A percentile compares a stretch with the other conserved stretches of the same genome.
Evolutionary conservation across 2,329 filamentous ascomycete species (phyloP).

Genomic region (Macrophomina phaseolina): DNA sequence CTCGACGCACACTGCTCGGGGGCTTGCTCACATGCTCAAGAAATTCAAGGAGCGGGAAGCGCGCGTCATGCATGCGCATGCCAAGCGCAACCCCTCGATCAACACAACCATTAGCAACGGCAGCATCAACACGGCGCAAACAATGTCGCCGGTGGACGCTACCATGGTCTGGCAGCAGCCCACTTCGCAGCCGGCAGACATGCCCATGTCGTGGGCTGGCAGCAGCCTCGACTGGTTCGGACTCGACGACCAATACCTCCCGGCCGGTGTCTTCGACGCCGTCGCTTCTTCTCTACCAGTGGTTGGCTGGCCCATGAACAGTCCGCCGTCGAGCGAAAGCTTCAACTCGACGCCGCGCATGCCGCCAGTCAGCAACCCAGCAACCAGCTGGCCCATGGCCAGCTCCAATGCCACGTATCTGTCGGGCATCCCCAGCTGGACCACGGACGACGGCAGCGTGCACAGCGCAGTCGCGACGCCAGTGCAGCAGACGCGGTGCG

Average conservation of each 20-base stretch:
- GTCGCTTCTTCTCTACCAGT: conserved; percentile 23
- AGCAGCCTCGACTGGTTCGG: conserved; percentile 27
- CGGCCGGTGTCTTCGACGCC: conserved; percentile 25
- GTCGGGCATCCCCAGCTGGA: conserved; percentile 25
- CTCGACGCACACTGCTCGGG: conserved; percentile 45
- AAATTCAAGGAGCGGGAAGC: conserved; percentile 27
- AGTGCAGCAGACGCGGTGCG: conserved; percentile 18
- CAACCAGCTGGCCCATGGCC: conserved; percentile 23
- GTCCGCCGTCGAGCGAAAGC: conserved; percentile 26
- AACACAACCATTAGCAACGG: conserved; percentile 23
- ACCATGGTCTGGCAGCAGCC: conserved; percentile 23
- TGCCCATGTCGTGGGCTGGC: conserved; percentile 25
- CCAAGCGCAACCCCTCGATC: conserved; percentile 24
- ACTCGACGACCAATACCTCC: conserved; percentile 25
- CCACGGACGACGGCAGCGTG: conserved; percentile 13
- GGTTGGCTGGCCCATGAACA: conserved; percentile 26
- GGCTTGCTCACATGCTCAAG: conserved; percentile 45
- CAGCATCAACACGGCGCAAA: conserved; percentile 10
- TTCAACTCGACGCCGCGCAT: conserved; percentile 27
- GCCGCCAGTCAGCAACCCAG: conserved; percentile 20
- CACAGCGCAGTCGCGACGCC: conserved; percentile 22
- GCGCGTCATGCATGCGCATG: conserved; percentile 23
- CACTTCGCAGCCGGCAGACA: conserved; percentile 4
- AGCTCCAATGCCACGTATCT: conserved; percentile 22
- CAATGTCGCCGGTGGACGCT: conserved; percentile 11